Conservation (phyloP, 176 grass and related monocot species). For the Urochloa ruziziensis region DNA sequence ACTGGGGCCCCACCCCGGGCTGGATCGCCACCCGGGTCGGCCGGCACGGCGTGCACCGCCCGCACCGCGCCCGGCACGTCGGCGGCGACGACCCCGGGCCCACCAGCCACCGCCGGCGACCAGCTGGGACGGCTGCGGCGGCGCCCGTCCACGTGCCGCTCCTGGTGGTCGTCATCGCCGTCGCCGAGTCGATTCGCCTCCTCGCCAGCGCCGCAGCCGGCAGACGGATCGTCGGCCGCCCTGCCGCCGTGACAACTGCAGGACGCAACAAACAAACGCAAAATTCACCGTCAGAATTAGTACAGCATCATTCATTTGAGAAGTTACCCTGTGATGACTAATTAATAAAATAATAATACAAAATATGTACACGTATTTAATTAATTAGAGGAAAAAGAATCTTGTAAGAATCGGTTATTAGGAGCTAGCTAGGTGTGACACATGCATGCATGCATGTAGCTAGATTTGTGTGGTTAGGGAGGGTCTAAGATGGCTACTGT, state of each 20-base stretch:
- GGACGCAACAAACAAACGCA: too few species aligned
- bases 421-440: too few species aligned
- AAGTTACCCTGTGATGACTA: too few species aligned
- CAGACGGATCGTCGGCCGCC: not conserved
- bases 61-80: constrained; percentile 60
- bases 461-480: not conserved
- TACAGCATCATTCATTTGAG: too few species aligned
- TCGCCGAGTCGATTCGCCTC: constrained; percentile 8
- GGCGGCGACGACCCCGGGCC: constrained; percentile 62
- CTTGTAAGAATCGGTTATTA: too few species aligned
- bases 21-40: constrained; percentile 71
- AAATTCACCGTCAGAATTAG: not conserved
- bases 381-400: too few species aligned
- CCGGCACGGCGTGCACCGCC: constrained; percentile 55
- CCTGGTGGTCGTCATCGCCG: too few species aligned
- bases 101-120: constrained; percentile 22
- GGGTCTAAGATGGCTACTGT: not conserved
- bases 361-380: too few species aligned
- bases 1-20: constrained; percentile 35
- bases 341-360: too few species aligned
- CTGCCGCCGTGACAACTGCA: not conserved
- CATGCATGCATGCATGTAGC: too few species aligned
- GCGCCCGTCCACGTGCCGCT: not conserved
- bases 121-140: too few species aligned
- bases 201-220: not conserved